Evolutionary conservation across 2,329 filamentous ascomycete genomes (phyloP).

Genomic region (Neofusicoccum ribis): DNA sequence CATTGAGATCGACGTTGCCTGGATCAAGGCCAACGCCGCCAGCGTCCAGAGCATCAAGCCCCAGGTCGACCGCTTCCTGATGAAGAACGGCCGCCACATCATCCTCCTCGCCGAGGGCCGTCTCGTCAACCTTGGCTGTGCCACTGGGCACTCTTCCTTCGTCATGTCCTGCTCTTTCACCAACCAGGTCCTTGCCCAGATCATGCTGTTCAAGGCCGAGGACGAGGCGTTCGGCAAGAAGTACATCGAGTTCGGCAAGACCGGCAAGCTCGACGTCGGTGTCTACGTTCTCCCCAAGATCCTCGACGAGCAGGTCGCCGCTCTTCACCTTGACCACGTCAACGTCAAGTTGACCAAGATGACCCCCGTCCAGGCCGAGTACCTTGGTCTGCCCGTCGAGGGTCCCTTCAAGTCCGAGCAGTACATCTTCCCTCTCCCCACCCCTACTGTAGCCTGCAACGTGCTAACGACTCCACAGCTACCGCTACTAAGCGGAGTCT

Average conservation of each 20-base stretch:
- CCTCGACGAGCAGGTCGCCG: constrained; percentile 96
- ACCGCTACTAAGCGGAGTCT: constrained; percentile 37
- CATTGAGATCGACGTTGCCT: constrained; percentile 99
- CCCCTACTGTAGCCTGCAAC: constrained; percentile 29
- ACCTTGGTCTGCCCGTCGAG: constrained; percentile 81
- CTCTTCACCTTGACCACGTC: constrained; percentile 88
- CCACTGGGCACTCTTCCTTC: constrained; percentile 98
- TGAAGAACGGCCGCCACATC: constrained; percentile 93
- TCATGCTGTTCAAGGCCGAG: constrained; percentile 92
- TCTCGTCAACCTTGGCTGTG: constrained; percentile 98
- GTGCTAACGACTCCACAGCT: constrained; percentile 28
- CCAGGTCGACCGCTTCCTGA: constrained; percentile 96
- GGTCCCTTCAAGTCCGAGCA: constrained; percentile 97
- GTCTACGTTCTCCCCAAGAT: constrained; percentile 99
- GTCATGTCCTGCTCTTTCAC: constrained; percentile 99
- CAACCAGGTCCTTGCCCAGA: constrained; percentile 99
- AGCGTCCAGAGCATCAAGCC: constrained; percentile 99
- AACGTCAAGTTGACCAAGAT: constrained; percentile 92
- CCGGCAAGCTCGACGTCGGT: constrained; percentile 83
- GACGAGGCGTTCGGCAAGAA: constrained; percentile 87
- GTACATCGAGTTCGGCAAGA: constrained; percentile 94
- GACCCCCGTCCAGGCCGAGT: constrained; percentile 84
- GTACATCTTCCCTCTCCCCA: constrained; percentile 51
- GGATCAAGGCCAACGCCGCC: constrained; percentile 95
- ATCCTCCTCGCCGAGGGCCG: constrained; percentile 98